These are phyloP conservation scores for Crepidotus variabilis DNA, from an alignment of 768 basidiomycete species.

Conservation along the genomic window DNA sequence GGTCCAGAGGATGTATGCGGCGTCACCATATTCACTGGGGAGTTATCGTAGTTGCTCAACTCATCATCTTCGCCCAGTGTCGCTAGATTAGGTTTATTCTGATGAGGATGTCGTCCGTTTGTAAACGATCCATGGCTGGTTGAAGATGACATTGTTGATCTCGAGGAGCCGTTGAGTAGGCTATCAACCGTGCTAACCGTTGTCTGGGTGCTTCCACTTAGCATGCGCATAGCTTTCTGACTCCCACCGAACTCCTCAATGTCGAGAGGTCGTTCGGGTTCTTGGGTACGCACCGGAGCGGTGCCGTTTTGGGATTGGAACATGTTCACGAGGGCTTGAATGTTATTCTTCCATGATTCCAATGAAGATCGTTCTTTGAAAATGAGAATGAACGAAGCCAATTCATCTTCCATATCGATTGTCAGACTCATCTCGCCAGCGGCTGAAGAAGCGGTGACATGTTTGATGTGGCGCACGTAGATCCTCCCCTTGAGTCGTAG, in stretches of 20 bases:
- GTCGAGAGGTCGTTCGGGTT: conserved; percentile 40
- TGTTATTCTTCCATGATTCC: conserved; percentile 84
- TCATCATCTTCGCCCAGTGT: conserved; percentile 75
- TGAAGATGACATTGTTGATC: conserved; percentile 71
- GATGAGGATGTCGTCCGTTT: conserved; percentile 29
- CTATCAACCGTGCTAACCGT: conserved; percentile 65
- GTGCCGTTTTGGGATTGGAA: conserved; percentile 55
- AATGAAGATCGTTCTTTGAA: conserved; percentile 89
- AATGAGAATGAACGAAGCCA: conserved; percentile 94
- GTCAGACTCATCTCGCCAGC: conserved; percentile 88
- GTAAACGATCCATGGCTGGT: conserved; percentile 64
- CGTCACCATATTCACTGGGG: conserved; percentile 55
- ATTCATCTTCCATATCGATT: conserved; percentile 96
- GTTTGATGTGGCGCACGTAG: conserved; percentile 91
- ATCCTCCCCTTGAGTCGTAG: conserved; percentile 93
- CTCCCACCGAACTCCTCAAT: conserved; percentile 80
- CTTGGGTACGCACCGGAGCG: conserved; percentile 23
- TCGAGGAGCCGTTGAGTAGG: conserved; percentile 59
- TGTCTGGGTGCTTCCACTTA: conserved; percentile 71
- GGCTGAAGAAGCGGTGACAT: conserved; percentile 76
- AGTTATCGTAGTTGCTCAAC: conserved; percentile 48
- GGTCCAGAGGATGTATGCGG: conserved; percentile 72
- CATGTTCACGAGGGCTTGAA: conserved; percentile 71
- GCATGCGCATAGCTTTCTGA: conserved; percentile 72
- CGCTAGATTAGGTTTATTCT: conserved; percentile 45